Evolutionary conservation across 2,329 filamentous ascomycete species (phyloP).

Genomic region (Colletotrichum scovillei): DNA sequence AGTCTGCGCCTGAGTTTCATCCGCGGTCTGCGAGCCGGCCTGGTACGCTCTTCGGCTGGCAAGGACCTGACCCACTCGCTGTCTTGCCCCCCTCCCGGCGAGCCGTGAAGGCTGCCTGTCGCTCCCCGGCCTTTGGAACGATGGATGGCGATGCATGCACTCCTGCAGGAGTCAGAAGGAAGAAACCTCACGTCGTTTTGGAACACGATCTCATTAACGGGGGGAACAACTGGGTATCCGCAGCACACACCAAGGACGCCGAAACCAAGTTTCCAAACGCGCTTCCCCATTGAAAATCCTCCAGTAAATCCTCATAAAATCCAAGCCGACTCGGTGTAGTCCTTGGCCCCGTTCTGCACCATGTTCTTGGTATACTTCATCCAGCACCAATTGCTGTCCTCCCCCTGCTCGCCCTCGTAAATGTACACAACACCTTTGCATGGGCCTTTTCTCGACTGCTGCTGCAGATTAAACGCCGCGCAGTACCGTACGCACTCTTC

Average conservation of each 20-base stretch:
- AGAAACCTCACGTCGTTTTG: neutral
- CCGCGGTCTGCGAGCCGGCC: too few relatives aligned
- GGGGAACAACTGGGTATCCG: conserved; percentile 4
- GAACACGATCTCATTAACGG: neutral
- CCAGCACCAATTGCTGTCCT: conserved; percentile 26
- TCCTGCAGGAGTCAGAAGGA: neutral
- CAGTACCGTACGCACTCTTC: conserved; percentile 30
- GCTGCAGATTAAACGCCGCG: conserved; percentile 24
- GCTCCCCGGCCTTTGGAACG: neutral
- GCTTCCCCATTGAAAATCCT: too few relatives aligned
- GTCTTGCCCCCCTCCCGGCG: neutral
- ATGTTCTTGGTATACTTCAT: conserved; percentile 31
- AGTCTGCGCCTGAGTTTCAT: neutral
- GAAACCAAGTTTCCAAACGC: neutral
- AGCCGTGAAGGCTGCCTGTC: neutral
- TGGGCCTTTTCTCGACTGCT: conserved; percentile 20
- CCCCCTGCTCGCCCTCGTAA: conserved; percentile 16
- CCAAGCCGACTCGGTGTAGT: conserved; percentile 30
- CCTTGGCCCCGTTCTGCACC: conserved; percentile 8
- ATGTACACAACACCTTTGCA: conserved; percentile 27
- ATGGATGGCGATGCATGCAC: neutral
- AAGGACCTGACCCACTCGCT: too few relatives aligned
- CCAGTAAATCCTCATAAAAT: neutral
- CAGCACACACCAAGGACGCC: neutral
- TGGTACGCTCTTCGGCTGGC: too few relatives aligned